Evolutionary conservation across 345 rosid genomes (phyloP), one percentile per base, ranked within the genome.

Genomic region (Durio zibethinus): DNA sequence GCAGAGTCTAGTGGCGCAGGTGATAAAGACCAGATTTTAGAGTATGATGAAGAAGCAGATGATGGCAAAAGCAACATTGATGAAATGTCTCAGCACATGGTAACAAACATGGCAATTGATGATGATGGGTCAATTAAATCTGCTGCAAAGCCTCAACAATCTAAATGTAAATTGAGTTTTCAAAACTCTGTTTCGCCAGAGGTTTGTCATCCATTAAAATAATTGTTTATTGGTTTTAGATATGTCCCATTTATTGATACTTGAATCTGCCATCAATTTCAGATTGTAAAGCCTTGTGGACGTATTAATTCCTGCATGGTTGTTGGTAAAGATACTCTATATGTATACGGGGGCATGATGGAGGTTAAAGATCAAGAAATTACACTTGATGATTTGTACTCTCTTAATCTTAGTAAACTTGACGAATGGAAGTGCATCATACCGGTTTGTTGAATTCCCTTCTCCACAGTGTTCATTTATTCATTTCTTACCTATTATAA

Each of bases 401-500:
- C 93, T 40, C 99, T 93, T 77, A 95, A 93, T 85, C 96, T 95
- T 78, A 90, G 96, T 89, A 95, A 95, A 85, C 99, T 91, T 72
- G 99, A 95, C 4, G 99, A 95, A 79, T 95, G 99, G 98, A 95
- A 95, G 85, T 93, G 98, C 86, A 88, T 95, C 79, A 90, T 93
- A 79, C 92, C 85, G 97, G 99, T 95, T 86, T 81, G 97, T 89
- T 65, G 52, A 16, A 79, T 45, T 83, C 73, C 80, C 72, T 18
- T 82, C 79, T 59, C 56, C 63, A 18, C 62, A 57, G 23, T 61
- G 31, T 36, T 33, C 73, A 38, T 74, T 23, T 33, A 64, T 65
- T 75, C n/a, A 14, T 75, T 42, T 53, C 52, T 29, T 57, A 50
- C 42, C 59, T 15, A 18, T 70, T 70, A 25, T 45, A 71, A 71